A percentile compares a stretch with the other conserved stretches of the same genome.
Conservation (phyloP, 768 basidiomycete genomes). For the Kwoniella sp. region DNA sequence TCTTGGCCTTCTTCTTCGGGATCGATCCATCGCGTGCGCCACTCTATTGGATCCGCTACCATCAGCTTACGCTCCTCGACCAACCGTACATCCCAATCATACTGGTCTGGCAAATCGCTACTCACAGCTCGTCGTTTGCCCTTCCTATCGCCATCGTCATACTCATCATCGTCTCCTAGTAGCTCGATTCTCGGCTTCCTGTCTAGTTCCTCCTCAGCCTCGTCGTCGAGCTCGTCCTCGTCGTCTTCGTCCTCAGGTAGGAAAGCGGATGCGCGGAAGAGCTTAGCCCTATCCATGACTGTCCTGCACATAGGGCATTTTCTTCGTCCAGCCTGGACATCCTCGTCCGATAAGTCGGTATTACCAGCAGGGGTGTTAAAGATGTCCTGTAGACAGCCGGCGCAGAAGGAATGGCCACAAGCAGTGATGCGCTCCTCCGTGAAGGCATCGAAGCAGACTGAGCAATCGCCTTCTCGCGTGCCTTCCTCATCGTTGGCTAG, state of each 20-base stretch:
- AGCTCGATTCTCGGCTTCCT: background rate
- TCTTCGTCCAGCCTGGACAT: constrained; percentile 30
- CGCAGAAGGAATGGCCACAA: constrained; percentile 69
- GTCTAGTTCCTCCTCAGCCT: constrained; percentile 35
- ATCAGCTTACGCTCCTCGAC: background rate
- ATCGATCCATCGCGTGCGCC: background rate
- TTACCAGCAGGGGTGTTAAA: constrained; percentile 58
- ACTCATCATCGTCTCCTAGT: constrained; percentile 32
- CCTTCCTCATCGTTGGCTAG: constrained; percentile 25
- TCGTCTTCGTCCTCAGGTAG: constrained; percentile 59
- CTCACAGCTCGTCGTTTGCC: constrained; percentile 29
- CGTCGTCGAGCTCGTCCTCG: constrained; percentile 18
- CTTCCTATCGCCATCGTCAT: constrained; percentile 58
- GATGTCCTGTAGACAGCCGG: constrained; percentile 65
- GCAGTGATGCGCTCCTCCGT: constrained; percentile 64
- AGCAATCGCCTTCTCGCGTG: constrained; percentile 57
- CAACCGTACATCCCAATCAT: background rate
- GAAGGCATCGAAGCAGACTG: constrained; percentile 68
- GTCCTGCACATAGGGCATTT: constrained; percentile 68
- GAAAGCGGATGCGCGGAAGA: constrained; percentile 67
- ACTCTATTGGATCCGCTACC: background rate
- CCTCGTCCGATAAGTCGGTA: constrained; percentile 56
- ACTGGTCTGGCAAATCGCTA: background rate
- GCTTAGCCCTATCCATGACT: constrained; percentile 59
- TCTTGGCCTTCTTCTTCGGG: constrained; percentile 6